phyloP scores from a whole-genome alignment of 2,329 filamentous ascomycete species.

The Scolecobasidium constrictum region DNA sequence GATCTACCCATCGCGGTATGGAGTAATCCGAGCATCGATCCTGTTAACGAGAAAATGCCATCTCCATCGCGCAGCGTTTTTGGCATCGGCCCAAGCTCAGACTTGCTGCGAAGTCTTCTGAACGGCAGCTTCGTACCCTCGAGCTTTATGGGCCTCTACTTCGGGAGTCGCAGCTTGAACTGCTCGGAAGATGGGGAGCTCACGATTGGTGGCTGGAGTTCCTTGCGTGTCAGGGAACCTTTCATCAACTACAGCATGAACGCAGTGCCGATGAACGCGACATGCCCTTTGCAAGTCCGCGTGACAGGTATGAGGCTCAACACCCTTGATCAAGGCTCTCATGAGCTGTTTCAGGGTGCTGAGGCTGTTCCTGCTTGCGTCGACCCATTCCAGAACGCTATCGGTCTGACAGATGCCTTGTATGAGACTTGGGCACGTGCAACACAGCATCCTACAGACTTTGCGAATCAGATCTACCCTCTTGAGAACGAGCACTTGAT shows the following conservation, averaged over 20 bases:
- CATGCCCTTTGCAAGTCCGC: background rate
- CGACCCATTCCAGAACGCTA: background rate
- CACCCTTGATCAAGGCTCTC: background rate
- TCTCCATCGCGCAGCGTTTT: background rate
- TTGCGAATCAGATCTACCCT: background rate
- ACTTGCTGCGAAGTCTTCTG: background rate
- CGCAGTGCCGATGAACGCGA: background rate
- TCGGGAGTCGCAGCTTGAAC: background rate
- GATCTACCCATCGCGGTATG: background rate
- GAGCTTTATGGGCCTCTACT: background rate
- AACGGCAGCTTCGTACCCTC: background rate
- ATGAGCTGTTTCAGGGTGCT: background rate
- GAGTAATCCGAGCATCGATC: background rate
- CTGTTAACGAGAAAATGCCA: background rate
- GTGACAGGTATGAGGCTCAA: background rate
- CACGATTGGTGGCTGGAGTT: background rate
- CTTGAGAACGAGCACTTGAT: slow-evolving; percentile 2
- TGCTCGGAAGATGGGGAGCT: background rate
- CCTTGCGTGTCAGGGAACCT: background rate
- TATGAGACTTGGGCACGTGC: background rate
- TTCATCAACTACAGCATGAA: slow-evolving; percentile 2
- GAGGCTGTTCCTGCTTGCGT: background rate
- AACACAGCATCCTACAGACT: background rate
- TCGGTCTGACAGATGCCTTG: background rate
- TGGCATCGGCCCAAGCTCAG: background rate